These are phyloP conservation scores for Mitragyna speciosa DNA, from an alignment of 257 asterid species.

Conservation along the genomic window DNA sequence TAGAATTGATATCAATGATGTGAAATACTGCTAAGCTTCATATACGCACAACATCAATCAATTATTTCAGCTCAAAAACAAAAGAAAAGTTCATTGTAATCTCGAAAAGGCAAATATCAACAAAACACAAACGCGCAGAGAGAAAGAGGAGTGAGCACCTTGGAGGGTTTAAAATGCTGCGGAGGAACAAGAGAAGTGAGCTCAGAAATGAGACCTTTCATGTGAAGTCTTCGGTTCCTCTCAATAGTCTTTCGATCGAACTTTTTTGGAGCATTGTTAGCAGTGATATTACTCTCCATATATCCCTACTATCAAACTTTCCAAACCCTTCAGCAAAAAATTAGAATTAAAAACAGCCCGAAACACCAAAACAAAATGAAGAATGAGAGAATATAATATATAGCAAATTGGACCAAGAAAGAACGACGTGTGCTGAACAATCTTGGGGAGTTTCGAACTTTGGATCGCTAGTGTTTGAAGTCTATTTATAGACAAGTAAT, in stretches of 20 bases:
- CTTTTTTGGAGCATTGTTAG: not conserved
- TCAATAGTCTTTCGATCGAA: conserved; percentile 27
- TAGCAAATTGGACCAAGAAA: not conserved
- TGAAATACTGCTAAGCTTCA: not conserved
- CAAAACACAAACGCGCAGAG: no score
- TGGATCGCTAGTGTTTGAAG: not conserved
- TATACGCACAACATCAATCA: not conserved
- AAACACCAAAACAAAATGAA: not conserved
- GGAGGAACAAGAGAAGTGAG: conserved; percentile 32
- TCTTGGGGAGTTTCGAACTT: not conserved
- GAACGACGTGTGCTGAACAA: not conserved
- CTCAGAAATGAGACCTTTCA: conserved; percentile 23
- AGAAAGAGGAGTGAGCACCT: conserved; percentile 8
- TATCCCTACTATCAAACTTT: not conserved
- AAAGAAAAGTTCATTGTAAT: not conserved
- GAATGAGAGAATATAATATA: not conserved
- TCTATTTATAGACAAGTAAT: not conserved
- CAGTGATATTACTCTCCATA: not conserved
- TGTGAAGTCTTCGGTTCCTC: conserved; percentile 28
- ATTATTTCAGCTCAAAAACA: not conserved
- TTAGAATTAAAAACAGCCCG: not conserved
- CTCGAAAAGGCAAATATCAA: not conserved
- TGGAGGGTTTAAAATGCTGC: conserved; percentile 24
- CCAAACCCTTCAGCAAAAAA: not conserved
- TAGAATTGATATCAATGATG: no score